Base-by-base conservation (phyloP, 306 rosid species). In the Cyclanthera cordifolia region DNA sequence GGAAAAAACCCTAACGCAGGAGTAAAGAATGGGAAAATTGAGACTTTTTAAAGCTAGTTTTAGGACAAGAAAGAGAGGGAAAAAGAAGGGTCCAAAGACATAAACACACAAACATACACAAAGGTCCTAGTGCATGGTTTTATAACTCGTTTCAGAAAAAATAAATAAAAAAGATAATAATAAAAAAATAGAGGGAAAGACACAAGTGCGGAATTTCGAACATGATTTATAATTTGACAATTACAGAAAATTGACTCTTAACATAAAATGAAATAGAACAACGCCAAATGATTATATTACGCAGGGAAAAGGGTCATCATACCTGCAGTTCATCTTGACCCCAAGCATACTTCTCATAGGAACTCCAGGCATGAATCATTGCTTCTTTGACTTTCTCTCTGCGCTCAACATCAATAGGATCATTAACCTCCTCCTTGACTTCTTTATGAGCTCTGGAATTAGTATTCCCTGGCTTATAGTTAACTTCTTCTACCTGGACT, bases 291-390 rank as follows among this genome's bases (percentile, higher is more conserved):
- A 52, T 39, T 48, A 23, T 67, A 59, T 15, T 39, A 17, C 19
- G 47, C 47, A 20, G 8, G 24, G 49, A 32, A 65, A 57, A n/a
- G 28, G 39, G 20, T 30, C 55, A 58, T 27, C 55, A 52, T 76
- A 90, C 98, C 94, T 93, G 98, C 80, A 94, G 97, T 84, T 94
- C 99, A 74, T 94, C 99, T 74, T 90, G 90, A 47, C 97, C 99
- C 99, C 99, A 94, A 12, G 99, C 97, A 77, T 83, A 94, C 66
- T 85, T 88, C 81, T 85, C 97, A 49, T 94, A 94, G 67, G 99
- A 94, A 79, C 78, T 82, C 99, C 99, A 94, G 52, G 99, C 97
- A 68, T 90, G 99, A 74, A 86, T 74, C 96, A 88, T 90, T 69
- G 99, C 99, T 72, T 94, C 97, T 74, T 86, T 94, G 27, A 94